A percentile compares a stretch with the other conserved stretches of the same genome.
These are phyloP conservation scores for Daldinia caldariorum DNA, from an alignment of 495 filamentous ascomycete species.

Conservation along the genomic window DNA sequence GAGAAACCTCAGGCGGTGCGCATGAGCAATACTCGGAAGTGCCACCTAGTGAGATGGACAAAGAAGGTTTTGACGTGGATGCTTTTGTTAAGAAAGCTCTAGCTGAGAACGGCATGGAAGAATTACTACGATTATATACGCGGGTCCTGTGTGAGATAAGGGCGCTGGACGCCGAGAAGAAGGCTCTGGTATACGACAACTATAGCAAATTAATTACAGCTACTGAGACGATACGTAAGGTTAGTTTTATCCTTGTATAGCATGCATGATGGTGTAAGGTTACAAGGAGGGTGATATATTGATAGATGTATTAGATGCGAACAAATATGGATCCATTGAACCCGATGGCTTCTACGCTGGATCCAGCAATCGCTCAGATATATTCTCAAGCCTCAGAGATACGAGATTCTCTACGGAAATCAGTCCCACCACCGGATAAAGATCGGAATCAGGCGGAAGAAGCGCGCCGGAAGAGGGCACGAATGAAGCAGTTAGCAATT, in stretches of 20 bases:
- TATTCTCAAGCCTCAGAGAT: slow-evolving; percentile 78
- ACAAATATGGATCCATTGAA: slow-evolving; percentile 78
- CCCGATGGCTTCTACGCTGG: slow-evolving; percentile 75
- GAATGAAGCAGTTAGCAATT: slow-evolving; percentile 71
- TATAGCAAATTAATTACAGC: slow-evolving; percentile 95
- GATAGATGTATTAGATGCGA: slow-evolving; percentile 63
- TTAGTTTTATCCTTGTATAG: slow-evolving; percentile 41
- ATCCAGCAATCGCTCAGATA: slow-evolving; percentile 80
- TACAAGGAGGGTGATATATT: slow-evolving; percentile 5
- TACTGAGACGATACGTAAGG: slow-evolving; percentile 90
- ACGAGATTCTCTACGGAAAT: slow-evolving; percentile 61
- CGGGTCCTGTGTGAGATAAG: slow-evolving; percentile 79
- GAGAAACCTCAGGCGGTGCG: slow-evolving; percentile 29
- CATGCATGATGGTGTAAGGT: neutral
- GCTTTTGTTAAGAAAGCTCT: slow-evolving; percentile 72
- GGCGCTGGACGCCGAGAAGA: slow-evolving; percentile 91
- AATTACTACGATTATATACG: slow-evolving; percentile 70
- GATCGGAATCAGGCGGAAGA: slow-evolving; percentile 50
- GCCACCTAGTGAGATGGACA: slow-evolving; percentile 64
- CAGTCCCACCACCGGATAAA: slow-evolving; percentile 47
- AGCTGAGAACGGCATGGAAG: slow-evolving; percentile 69
- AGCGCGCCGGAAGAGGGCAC: slow-evolving; percentile 51
- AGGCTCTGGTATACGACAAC: slow-evolving; percentile 97
- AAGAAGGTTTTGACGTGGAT: slow-evolving; percentile 62
- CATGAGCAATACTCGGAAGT: slow-evolving; percentile 49